Evolutionary conservation across 306 rosid species (phyloP).

Genomic region (Citrullus mucosospermus): DNA sequence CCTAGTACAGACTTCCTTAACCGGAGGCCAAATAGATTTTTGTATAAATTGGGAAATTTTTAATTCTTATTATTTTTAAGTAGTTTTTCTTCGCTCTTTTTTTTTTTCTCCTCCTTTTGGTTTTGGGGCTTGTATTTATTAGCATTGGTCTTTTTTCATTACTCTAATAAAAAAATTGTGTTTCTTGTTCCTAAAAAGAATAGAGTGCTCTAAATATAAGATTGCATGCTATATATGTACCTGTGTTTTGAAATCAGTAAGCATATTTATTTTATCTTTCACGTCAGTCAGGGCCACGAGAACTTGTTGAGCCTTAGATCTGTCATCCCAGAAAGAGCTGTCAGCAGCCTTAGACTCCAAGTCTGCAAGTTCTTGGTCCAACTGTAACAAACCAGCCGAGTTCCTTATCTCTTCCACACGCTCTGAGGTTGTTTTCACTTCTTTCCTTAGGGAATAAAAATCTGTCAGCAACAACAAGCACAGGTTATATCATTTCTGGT

Average conservation of each 20-base stretch:
- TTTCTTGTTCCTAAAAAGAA: too few relatives aligned
- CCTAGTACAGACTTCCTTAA: too few relatives aligned
- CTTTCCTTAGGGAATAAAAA: slow-evolving; percentile 67
- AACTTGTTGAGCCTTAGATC: slow-evolving; percentile 64
- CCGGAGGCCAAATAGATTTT: too few relatives aligned
- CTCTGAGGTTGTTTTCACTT: slow-evolving; percentile 47
- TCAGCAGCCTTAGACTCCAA: slow-evolving; percentile 69
- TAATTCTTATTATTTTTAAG: too few relatives aligned
- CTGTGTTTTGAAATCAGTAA: slow-evolving; percentile 60
- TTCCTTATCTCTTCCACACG: slow-evolving; percentile 68
- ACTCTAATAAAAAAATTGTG: too few relatives aligned
- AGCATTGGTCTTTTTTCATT: too few relatives aligned
- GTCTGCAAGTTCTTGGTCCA: slow-evolving; percentile 49
- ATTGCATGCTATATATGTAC: slow-evolving; percentile 20
- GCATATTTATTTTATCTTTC: slow-evolving; percentile 72
- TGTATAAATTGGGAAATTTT: too few relatives aligned
- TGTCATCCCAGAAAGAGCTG: slow-evolving; percentile 73
- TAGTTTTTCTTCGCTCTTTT: too few relatives aligned
- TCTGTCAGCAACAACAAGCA: slow-evolving; percentile 32
- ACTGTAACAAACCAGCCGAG: slow-evolving; percentile 46
- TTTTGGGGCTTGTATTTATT: too few relatives aligned
- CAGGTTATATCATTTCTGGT: background rate
- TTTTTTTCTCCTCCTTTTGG: too few relatives aligned
- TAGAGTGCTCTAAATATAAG: too few relatives aligned
- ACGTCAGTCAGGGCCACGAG: slow-evolving; percentile 60